These are phyloP conservation scores for Babesia ovata DNA, from an alignment of 169 alveolate genomes.

Conservation along the genomic window DNA sequence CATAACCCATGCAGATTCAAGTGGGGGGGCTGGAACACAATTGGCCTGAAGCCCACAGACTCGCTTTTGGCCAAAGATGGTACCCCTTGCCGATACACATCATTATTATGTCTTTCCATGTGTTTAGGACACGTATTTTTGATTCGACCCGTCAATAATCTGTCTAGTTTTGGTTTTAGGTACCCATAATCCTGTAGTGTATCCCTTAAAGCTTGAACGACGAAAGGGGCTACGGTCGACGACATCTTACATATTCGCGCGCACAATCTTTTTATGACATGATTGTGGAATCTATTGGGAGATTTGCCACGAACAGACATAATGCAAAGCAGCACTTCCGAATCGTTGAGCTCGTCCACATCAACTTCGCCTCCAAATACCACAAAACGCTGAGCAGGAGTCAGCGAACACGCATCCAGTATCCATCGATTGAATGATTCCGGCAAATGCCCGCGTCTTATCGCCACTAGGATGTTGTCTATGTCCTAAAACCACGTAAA, in stretches of 20 bases:
- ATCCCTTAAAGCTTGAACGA: background rate
- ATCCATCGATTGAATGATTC: background rate
- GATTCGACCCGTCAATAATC: slow-evolving; percentile 6
- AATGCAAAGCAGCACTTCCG: slow-evolving; percentile 24
- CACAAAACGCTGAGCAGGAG: slow-evolving; percentile 15
- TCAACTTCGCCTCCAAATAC: slow-evolving; percentile 16
- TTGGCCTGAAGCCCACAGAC: background rate
- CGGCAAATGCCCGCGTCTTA: slow-evolving; percentile 5
- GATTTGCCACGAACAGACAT: slow-evolving; percentile 2
- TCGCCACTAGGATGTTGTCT: slow-evolving; percentile 3
- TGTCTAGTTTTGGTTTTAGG: slow-evolving; percentile 28
- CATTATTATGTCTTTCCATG: background rate
- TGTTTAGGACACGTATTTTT: background rate
- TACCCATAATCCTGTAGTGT: slow-evolving; percentile 17
- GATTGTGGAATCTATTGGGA: background rate
- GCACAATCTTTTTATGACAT: slow-evolving; percentile 19
- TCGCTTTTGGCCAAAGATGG: background rate
- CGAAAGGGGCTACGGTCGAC: background rate
- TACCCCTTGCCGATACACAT: background rate
- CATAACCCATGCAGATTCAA: background rate
- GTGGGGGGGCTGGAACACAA: slow-evolving; percentile 2
- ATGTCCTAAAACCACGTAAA: slow-evolving; percentile 8
- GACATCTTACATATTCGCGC: slow-evolving; percentile 18
- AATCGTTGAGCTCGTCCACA: background rate
- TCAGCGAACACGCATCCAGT: background rate